phyloP scores from a whole-genome alignment of 805 yeast species.

The Saccharomycopsis javanensis region DNA sequence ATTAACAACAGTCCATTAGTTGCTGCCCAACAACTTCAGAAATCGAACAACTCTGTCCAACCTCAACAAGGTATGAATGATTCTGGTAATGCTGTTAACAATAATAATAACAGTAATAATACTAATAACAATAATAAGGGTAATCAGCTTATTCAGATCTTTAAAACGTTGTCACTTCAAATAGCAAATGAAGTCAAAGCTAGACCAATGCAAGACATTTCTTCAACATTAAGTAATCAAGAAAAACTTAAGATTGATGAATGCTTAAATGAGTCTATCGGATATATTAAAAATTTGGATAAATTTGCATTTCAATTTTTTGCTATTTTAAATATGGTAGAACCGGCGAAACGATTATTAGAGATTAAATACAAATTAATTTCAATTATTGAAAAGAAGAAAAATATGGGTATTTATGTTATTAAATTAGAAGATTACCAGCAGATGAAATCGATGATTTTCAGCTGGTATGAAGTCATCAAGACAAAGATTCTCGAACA shows the following conservation, averaged over 20 bases:
- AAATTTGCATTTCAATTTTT: slow-evolving; percentile 10
- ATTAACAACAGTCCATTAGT: slow-evolving; percentile 1
- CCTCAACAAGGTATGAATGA: neutral
- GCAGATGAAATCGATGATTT: slow-evolving; percentile 2
- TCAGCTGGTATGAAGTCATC: slow-evolving; percentile 6
- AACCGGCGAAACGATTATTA: slow-evolving; percentile 3
- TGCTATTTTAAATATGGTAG: slow-evolving; percentile 4
- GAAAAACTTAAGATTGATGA: slow-evolving; percentile 9
- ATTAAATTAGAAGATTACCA: slow-evolving; percentile 7
- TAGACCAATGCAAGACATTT: slow-evolving; percentile 6
- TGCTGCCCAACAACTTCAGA: neutral
- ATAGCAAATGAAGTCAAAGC: slow-evolving; percentile 7
- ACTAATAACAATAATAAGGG: slow-evolving; percentile 1
- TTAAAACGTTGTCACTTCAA: slow-evolving; percentile 2
- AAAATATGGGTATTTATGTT: slow-evolving; percentile 23
- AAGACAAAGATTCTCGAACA: neutral
- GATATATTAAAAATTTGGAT: slow-evolving; percentile 7
- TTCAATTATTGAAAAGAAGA: slow-evolving; percentile 53
- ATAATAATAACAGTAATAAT: neutral
- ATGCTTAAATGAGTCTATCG: slow-evolving; percentile 6
- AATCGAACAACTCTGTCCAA: neutral
- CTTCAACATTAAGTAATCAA: slow-evolving; percentile 3
- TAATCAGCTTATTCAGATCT: slow-evolving; percentile 3
- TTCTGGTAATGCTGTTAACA: slow-evolving; percentile 2
- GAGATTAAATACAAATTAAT: slow-evolving; percentile 35